These are phyloP conservation scores for Phytophthora ramorum DNA, from an alignment of 352 stramenopile species.

Conservation along the genomic window DNA sequence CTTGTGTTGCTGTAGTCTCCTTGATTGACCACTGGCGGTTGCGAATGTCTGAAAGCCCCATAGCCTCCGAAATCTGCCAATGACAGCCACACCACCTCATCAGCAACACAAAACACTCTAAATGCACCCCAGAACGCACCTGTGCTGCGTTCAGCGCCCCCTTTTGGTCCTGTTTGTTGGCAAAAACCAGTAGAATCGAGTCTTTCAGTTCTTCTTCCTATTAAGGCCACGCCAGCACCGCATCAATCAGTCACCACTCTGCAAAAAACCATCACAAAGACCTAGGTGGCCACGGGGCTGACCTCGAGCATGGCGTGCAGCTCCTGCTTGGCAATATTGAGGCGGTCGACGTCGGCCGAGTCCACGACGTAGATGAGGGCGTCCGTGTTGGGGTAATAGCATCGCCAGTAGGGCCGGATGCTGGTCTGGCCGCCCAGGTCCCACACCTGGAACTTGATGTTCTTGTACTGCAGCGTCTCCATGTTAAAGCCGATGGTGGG, in stretches of 20 bases:
- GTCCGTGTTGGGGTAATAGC: conserved; percentile 99
- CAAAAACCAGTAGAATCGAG: conserved; percentile 99
- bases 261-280: neutral
- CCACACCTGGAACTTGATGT: conserved; percentile 99
- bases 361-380: conserved; percentile 97
- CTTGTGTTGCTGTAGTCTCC: conserved; percentile 98
- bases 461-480: conserved; percentile 93
- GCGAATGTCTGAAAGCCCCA: conserved; percentile 97
- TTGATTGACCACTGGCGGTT: conserved; percentile 99
- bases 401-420: conserved; percentile 99
- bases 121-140: conserved; percentile 41
- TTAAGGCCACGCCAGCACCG: neutral
- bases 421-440: conserved; percentile 99
- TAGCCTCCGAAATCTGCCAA: conserved; percentile 96
- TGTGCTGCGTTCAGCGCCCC: conserved; percentile 91
- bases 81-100: neutral
- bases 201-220: conserved; percentile 99
- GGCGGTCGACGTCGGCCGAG: conserved; percentile 96
- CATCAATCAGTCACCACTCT: neutral
- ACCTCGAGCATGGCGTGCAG: conserved; percentile 98
- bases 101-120: conserved; percentile 5
- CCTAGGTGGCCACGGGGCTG: neutral
- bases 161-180: conserved; percentile 99
- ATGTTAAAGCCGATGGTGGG: conserved; percentile 99
- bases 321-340: conserved; percentile 98